These are phyloP conservation scores for Rhizopus stolonifer DNA, from an alignment of 371 early-diverging fungal genomes.

Conservation along the genomic window DNA sequence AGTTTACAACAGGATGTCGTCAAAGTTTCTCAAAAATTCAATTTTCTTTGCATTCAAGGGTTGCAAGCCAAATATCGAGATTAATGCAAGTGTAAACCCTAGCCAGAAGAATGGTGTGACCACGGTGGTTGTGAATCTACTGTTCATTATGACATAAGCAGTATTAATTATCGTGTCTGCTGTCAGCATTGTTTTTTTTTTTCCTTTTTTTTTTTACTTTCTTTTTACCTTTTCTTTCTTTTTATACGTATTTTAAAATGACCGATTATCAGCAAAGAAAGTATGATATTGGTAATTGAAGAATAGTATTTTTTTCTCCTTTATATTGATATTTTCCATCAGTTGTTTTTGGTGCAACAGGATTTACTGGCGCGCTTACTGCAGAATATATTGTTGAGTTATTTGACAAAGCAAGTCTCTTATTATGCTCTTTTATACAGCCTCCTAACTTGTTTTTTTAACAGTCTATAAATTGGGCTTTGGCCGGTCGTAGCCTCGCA, in stretches of 20 bases:
- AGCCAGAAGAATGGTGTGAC: slow-evolving; percentile 7
- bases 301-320: not conserved
- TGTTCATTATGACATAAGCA: slow-evolving; percentile 4
- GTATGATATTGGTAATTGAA: slow-evolving; percentile 18
- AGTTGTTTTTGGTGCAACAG: slow-evolving; percentile 83
- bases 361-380: slow-evolving; percentile 81
- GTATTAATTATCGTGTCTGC: not conserved
- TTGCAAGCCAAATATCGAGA: not conserved
- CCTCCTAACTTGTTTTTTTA: not conserved
- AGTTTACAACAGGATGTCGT: not conserved
- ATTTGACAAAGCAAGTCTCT: slow-evolving; percentile 25
- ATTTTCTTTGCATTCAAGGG: not conserved
- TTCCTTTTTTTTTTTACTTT: not conserved
- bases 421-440: not conserved
- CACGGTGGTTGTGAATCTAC: not conserved
- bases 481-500: slow-evolving; percentile 26
- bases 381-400: slow-evolving; percentile 51
- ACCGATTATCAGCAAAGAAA: slow-evolving; percentile 17
- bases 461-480: slow-evolving; percentile 16
- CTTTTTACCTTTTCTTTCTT: not conserved
- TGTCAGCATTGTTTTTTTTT: not conserved
- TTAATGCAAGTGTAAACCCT: slow-evolving; percentile 2
- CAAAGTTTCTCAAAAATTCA: not conserved
- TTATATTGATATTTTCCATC: not conserved
- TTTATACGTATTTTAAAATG: slow-evolving; percentile 3